Conservation (phyloP, 2,329 filamentous ascomycete species). For the Geosmithia flava region DNA sequence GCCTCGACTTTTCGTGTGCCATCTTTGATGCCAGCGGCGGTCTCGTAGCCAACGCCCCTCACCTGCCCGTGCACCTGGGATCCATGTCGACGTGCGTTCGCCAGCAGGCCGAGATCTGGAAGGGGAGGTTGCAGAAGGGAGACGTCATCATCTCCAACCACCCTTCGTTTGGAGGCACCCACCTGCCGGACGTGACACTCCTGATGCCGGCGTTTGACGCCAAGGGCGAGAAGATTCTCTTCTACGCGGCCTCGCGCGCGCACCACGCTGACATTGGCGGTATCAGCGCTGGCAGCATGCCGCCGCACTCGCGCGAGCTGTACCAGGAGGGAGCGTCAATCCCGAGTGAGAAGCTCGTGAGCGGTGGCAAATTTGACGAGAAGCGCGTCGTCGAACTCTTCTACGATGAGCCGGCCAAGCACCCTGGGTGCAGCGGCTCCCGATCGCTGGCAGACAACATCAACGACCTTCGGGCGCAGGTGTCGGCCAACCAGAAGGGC, state of each 20-base stretch:
- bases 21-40: slow-evolving; percentile 66
- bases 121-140: slow-evolving; percentile 61
- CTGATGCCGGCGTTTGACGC: slow-evolving; percentile 65
- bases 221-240: slow-evolving; percentile 56
- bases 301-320: slow-evolving; percentile 54
- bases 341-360: slow-evolving; percentile 58
- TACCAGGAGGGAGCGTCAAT: slow-evolving; percentile 53
- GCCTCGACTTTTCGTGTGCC: slow-evolving; percentile 72
- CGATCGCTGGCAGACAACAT: slow-evolving; percentile 70
- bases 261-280: slow-evolving; percentile 82
- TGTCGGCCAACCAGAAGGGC: slow-evolving; percentile 75
- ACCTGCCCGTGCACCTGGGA: slow-evolving; percentile 69
- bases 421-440: slow-evolving; percentile 67
- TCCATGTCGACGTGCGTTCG: slow-evolving; percentile 75
- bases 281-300: slow-evolving; percentile 72
- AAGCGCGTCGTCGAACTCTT: slow-evolving; percentile 61
- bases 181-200: slow-evolving; percentile 72
- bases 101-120: slow-evolving; percentile 69
- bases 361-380: slow-evolving; percentile 66
- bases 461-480: slow-evolving; percentile 72
- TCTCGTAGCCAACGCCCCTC: slow-evolving; percentile 67
- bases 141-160: slow-evolving; percentile 79
- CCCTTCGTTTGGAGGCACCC: slow-evolving; percentile 71
- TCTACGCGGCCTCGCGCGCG: slow-evolving; percentile 69
- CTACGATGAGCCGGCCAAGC: slow-evolving; percentile 60